A percentile compares a stretch with the other conserved stretches of the same genome.
phyloP scores from a whole-genome alignment of 140 eudicot genomes.

The Anethum foeniculum region DNA sequence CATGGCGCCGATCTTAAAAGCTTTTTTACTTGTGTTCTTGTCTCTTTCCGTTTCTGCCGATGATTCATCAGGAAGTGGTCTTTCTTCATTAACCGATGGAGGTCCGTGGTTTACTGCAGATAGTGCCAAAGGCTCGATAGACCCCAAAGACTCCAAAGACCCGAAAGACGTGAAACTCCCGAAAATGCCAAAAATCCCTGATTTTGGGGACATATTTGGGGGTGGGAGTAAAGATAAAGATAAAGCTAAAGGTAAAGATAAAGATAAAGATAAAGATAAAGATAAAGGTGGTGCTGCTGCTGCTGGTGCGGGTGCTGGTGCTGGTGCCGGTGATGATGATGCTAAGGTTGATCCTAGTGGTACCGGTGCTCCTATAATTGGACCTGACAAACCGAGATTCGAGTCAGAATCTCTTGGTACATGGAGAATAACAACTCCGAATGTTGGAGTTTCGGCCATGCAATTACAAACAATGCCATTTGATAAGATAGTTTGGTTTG shows the following conservation, averaged over 20 bases:
- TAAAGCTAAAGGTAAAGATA: too few relatives aligned
- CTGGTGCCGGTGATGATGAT: too few relatives aligned
- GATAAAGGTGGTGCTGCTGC: too few relatives aligned
- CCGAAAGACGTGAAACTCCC: too few relatives aligned
- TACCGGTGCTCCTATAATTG: neutral
- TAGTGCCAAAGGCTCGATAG: too few relatives aligned
- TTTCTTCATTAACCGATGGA: neutral
- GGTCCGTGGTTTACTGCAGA: neutral
- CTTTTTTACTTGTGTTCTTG: neutral
- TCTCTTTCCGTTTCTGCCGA: neutral
- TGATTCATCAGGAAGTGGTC: neutral
- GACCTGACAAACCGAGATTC: slow-evolving; percentile 12
- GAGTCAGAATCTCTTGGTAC: slow-evolving; percentile 23
- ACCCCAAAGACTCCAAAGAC: too few relatives aligned
- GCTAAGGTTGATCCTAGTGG: neutral
- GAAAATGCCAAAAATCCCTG: too few relatives aligned
- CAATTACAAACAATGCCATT: slow-evolving; percentile 73
- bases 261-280: too few relatives aligned
- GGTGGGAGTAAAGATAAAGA: too few relatives aligned
- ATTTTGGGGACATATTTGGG: too few relatives aligned
- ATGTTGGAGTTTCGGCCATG: slow-evolving; percentile 75
- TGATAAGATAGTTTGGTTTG: slow-evolving; percentile 51
- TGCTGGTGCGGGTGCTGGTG: too few relatives aligned
- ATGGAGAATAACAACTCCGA: slow-evolving; percentile 33
- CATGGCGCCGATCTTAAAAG: neutral